Evolutionary conservation across 129 eudicot species (phyloP), one percentile per base, ranked within the genome.

Genomic region (Lactuca sativa): DNA sequence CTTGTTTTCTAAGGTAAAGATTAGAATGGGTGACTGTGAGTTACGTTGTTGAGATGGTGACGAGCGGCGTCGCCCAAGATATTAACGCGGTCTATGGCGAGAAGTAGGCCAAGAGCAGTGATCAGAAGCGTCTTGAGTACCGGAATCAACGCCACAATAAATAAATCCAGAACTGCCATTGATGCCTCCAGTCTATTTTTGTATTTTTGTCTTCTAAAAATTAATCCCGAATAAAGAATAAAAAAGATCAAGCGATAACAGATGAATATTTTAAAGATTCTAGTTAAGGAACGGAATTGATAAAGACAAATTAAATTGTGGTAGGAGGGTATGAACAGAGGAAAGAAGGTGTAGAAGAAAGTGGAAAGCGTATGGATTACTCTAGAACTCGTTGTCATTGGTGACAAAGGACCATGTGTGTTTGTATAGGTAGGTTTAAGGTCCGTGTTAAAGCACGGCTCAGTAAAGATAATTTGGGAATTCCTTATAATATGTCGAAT

Each of bases 121-220:
- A 87, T 77, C 62, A 84, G 40, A 37, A 87, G 80, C 2, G 86
- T 85, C 64, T 87, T 82, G 13, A 82, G 36, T 18, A 87, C 90
- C 3, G 95, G 95, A 69, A 80, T 74, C 66, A 83, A 56, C 12
- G 95, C 87, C 43, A 84, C 82, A n/a, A 84, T 54, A 58, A 88
- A 87, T 69, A 87, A 72, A 17, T 88, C 81, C 52, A 61, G 4
- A 37, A 87, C 40, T 15, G 63, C 83, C 93, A 87, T 87, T 4
- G 48, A 6, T 21, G 13, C 33, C 71, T 15, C 30, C 25, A 21
- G 54, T 66, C 7, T 12, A 32, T 16, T 59, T 59, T 59, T 32
- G 33, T 3, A 4, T 36, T 6, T 36, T 4, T 36, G 38, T 43
- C 9, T 43, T 43, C 12, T 8, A 43, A 43, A 43, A 1, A 8